These are phyloP conservation scores for Byssochlamys sp. DNA, from an alignment of 2,329 filamentous ascomycete genomes.

Conservation along the genomic window DNA sequence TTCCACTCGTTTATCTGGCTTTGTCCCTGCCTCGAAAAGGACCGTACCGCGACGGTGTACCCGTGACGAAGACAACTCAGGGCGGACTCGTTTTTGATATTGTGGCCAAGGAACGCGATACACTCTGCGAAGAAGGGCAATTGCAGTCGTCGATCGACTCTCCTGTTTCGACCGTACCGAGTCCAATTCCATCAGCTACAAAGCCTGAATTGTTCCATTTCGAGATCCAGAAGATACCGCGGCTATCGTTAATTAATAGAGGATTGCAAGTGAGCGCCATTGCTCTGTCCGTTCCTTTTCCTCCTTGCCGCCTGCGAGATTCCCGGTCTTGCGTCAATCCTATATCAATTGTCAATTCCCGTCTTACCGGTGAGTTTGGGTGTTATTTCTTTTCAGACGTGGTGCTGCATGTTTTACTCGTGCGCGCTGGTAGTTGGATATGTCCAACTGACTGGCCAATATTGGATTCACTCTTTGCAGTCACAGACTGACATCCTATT, in stretches of 20 bases:
- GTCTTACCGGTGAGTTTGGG: neutral
- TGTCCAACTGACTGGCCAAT: neutral
- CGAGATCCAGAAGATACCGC: conserved; percentile 1
- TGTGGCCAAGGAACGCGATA: neutral
- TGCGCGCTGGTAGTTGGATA: neutral
- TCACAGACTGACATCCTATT: neutral
- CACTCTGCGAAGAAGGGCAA: conserved; percentile 1
- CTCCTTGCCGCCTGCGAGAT: conserved; percentile 5
- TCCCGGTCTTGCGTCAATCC: neutral
- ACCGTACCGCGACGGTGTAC: neutral
- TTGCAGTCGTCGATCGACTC: conserved; percentile 6
- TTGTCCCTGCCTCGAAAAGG: neutral
- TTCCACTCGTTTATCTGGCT: conserved; percentile 17
- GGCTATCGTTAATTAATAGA: neutral
- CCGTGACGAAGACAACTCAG: neutral
- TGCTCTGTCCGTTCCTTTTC: conserved; percentile 17
- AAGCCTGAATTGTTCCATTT: neutral
- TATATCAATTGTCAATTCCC: neutral
- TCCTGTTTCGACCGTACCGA: conserved; percentile 3
- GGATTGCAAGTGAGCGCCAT: conserved; percentile 9
- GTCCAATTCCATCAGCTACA: neutral
- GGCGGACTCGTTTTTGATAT: neutral
- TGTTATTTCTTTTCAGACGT: neutral
- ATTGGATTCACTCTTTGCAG: neutral
- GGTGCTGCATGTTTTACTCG: neutral